phyloP scores from a whole-genome alignment of 148 eudicot species.

The Arctostaphylos glauca region DNA sequence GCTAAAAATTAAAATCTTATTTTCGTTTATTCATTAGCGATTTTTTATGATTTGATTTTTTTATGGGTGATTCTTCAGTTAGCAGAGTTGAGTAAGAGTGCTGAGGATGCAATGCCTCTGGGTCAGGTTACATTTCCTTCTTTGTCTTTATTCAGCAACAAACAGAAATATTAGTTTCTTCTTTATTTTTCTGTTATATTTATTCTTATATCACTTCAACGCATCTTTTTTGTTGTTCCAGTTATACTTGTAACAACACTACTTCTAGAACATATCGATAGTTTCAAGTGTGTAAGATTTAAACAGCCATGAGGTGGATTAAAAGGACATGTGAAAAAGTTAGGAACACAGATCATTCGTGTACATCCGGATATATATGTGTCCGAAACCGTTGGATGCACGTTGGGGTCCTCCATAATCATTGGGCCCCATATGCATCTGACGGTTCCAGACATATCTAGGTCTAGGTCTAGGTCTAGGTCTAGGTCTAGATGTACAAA shows the following conservation, averaged over 20 bases:
- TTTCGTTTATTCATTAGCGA: background rate
- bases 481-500: no score
- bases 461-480: no score
- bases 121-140: slow-evolving; percentile 25
- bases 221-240: background rate
- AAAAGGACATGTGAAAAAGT: background rate
- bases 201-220: background rate
- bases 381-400: no score
- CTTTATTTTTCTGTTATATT: background rate
- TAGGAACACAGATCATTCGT: no score
- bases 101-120: slow-evolving; percentile 35
- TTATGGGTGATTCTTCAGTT: slow-evolving; percentile 17
- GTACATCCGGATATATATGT: no score
- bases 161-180: background rate
- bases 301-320: background rate
- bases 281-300: background rate
- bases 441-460: no score
- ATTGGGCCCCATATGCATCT: no score
- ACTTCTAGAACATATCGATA: background rate
- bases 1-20: no score
- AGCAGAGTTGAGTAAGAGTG: slow-evolving; percentile 24
- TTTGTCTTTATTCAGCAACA: background rate
- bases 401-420: no score
- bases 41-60: background rate
- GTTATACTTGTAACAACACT: background rate